Evolutionary conservation across 164 flowering plant species (phyloP).

Genomic region (Dillenia turbinata): DNA sequence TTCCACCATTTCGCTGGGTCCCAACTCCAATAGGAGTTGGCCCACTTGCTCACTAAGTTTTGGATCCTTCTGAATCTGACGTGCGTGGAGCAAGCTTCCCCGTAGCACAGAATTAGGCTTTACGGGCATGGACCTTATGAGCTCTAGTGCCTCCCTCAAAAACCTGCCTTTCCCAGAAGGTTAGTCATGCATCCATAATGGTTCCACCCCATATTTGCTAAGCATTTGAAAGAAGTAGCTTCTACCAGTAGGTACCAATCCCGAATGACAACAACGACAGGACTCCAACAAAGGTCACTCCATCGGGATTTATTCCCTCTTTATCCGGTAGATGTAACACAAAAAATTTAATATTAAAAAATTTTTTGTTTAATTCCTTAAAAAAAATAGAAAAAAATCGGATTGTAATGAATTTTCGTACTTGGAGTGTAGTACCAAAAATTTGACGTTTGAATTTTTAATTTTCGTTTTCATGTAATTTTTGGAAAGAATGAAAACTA

Average conservation of each 20-base stretch:
- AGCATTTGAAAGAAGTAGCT: slow-evolving; percentile 26
- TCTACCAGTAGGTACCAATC: slow-evolving; percentile 30
- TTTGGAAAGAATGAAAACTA: too few species aligned
- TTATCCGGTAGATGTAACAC: slow-evolving; percentile 25
- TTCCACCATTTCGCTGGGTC: slow-evolving; percentile 34
- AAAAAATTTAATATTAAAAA: too few species aligned
- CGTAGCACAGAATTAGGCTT: slow-evolving; percentile 26
- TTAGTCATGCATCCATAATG: slow-evolving; percentile 50
- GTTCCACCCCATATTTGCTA: slow-evolving; percentile 26
- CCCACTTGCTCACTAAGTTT: slow-evolving; percentile 25
- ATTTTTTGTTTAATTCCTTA: too few species aligned
- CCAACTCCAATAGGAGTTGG: slow-evolving; percentile 26
- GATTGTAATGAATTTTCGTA: too few species aligned
- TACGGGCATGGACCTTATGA: slow-evolving; percentile 28
- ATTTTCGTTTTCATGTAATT: too few species aligned
- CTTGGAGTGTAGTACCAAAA: too few species aligned
- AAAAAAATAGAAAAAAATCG: too few species aligned
- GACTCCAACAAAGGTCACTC: slow-evolving; percentile 40
- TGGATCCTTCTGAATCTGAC: slow-evolving; percentile 27
- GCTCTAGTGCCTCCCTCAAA: slow-evolving; percentile 29
- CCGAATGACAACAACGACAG: slow-evolving; percentile 38
- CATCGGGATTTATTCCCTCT: slow-evolving; percentile 27
- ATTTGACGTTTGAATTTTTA: too few species aligned
- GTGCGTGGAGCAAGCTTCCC: slow-evolving; percentile 35
- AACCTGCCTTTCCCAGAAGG: slow-evolving; percentile 33